Conservation (phyloP, 106 monocot species). For the Dioscorea alata region DNA sequence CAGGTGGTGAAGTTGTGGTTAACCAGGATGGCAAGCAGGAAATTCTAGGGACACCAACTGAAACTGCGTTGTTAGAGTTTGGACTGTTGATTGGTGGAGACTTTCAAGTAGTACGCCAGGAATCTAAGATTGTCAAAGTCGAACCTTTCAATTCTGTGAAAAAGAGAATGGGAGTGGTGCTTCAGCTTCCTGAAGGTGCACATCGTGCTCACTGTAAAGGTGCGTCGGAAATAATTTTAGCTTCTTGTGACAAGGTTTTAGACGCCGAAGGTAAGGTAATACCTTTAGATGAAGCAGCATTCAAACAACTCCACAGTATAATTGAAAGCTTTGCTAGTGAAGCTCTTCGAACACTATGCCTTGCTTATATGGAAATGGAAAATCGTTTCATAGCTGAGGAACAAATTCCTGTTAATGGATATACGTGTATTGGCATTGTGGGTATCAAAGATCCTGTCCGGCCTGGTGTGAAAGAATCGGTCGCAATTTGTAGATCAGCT, state of each 20-base stretch:
- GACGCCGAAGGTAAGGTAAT: slow-evolving; percentile 36
- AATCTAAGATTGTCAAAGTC: slow-evolving; percentile 43
- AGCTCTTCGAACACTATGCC: slow-evolving; percentile 62
- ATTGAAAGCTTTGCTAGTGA: slow-evolving; percentile 60
- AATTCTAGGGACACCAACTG: slow-evolving; percentile 72
- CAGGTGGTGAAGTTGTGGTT: slow-evolving; percentile 58
- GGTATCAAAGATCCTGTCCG: slow-evolving; percentile 83
- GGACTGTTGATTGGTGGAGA: slow-evolving; percentile 52
- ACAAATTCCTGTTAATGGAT: slow-evolving; percentile 43
- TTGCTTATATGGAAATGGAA: slow-evolving; percentile 57
- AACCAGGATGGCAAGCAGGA: slow-evolving; percentile 40
- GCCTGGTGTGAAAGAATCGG: slow-evolving; percentile 67
- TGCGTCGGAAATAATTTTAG: slow-evolving; percentile 72
- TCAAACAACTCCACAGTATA: slow-evolving; percentile 19
- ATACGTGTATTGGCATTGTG: slow-evolving; percentile 68
- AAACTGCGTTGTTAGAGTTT: slow-evolving; percentile 58
- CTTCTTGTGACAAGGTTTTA: slow-evolving; percentile 44
- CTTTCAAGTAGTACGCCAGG: slow-evolving; percentile 31
- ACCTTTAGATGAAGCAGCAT: slow-evolving; percentile 34
- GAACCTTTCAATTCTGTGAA: slow-evolving; percentile 69
- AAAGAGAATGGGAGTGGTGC: slow-evolving; percentile 75
- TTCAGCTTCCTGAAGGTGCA: slow-evolving; percentile 43
- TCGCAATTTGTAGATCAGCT: slow-evolving; percentile 62
- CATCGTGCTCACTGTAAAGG: slow-evolving; percentile 56
- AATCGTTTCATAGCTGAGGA: slow-evolving; percentile 28